Percentiles rank a stretch among this genome's conserved stretches.
Evolutionary conservation across 2,329 filamentous ascomycete genomes (phyloP).

Genomic region (Beauveria scarabaeidicola): DNA sequence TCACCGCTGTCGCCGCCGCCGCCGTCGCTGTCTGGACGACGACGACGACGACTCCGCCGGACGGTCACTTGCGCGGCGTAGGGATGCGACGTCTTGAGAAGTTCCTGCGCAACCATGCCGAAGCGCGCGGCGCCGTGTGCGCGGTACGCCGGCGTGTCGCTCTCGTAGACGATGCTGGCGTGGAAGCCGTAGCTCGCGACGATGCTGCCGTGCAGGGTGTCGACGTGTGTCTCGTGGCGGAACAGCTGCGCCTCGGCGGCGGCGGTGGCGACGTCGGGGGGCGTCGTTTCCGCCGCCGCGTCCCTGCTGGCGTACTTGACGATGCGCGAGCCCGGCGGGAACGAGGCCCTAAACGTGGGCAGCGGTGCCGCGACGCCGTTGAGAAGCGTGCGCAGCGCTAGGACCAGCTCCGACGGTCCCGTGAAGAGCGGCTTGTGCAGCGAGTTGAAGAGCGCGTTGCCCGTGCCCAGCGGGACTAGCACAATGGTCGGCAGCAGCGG

Average conservation of each 20-base stretch:
- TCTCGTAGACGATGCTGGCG: slow-evolving; percentile 80
- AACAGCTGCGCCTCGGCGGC: slow-evolving; percentile 13
- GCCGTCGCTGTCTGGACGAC: too few species aligned
- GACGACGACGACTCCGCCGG: slow-evolving; percentile 7
- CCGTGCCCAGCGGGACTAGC: slow-evolving; percentile 54
- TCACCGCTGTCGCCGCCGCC: too few species aligned
- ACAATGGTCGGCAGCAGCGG: slow-evolving; percentile 35
- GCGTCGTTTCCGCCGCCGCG: slow-evolving; percentile 6
- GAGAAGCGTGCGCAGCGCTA: slow-evolving; percentile 51
- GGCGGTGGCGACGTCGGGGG: slow-evolving; percentile 3
- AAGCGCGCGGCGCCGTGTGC: slow-evolving; percentile 71
- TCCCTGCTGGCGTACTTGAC: slow-evolving; percentile 28
- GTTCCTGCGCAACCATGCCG: slow-evolving; percentile 70
- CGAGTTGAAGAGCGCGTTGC: slow-evolving; percentile 57
- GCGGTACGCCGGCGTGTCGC: slow-evolving; percentile 75
- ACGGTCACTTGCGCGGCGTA: slow-evolving; percentile 39
- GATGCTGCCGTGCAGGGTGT: slow-evolving; percentile 61
- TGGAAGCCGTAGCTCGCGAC: slow-evolving; percentile 89
- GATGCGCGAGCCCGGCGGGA: slow-evolving; percentile 48
- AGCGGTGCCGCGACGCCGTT: slow-evolving; percentile 45
- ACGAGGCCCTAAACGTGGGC: slow-evolving; percentile 53
- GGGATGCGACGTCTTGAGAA: slow-evolving; percentile 49
- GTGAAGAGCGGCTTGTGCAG: slow-evolving; percentile 49
- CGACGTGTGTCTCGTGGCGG: slow-evolving; percentile 26
- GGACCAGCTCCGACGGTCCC: slow-evolving; percentile 34